These are phyloP conservation scores for Jacaranda mimosifolia DNA, from an alignment of 257 asterid species.

Conservation along the genomic window DNA sequence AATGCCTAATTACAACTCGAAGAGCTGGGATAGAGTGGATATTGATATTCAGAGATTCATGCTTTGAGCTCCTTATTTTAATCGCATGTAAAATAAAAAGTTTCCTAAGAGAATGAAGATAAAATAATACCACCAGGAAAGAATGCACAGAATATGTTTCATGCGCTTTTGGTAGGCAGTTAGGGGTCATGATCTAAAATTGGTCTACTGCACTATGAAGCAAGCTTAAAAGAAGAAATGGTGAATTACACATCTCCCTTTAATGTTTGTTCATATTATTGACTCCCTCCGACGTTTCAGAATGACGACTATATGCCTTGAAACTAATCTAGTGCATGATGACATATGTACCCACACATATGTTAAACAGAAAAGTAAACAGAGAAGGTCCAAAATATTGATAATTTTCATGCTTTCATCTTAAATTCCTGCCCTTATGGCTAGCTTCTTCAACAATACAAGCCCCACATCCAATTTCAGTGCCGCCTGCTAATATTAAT, in stretches of 20 bases:
- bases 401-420: not conserved
- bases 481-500: not conserved
- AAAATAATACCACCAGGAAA: not conserved
- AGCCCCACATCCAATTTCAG: not conserved
- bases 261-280: not conserved
- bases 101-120: not conserved
- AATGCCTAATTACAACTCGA: conserved; percentile 19
- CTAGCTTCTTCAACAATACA: conserved; percentile 1
- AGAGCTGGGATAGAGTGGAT: not conserved
- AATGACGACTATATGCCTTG: not conserved
- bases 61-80: not conserved
- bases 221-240: conserved; percentile 3
- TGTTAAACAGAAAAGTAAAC: not conserved
- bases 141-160: conserved; percentile 6
- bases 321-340: not conserved
- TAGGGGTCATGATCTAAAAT: not conserved
- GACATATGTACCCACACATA: not conserved
- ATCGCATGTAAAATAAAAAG: not conserved
- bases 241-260: not conserved
- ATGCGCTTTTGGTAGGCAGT: conserved; percentile 3
- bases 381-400: not conserved
- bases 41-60: not conserved
- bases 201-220: not conserved
- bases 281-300: not conserved
- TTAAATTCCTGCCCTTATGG: not conserved